Conservation (phyloP, 164 flowering plant species). For the Magnolia sinica region DNA sequence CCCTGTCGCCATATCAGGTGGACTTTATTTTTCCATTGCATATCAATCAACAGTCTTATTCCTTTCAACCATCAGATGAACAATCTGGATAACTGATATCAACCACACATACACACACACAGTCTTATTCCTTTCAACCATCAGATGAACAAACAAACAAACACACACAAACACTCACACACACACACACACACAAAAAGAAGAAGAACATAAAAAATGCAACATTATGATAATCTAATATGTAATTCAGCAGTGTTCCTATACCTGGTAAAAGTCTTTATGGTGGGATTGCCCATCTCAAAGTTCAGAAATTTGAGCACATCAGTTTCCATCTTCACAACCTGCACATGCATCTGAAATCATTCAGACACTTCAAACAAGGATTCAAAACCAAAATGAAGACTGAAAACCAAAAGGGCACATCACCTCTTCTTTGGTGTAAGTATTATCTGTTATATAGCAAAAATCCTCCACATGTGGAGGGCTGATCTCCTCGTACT, state of each 20-base stretch:
- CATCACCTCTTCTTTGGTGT: conserved; percentile 62
- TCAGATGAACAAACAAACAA: no score
- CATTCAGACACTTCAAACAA: background rate
- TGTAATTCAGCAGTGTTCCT: background rate
- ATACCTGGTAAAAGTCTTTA: conserved; percentile 59
- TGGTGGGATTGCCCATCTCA: conserved; percentile 66
- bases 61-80: background rate
- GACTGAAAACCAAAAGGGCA: background rate
- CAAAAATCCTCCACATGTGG: conserved; percentile 81
- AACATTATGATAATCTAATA: no score
- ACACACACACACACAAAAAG: no score
- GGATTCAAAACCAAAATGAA: background rate
- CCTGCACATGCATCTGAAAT: conserved; percentile 21
- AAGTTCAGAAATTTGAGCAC: conserved; percentile 51
- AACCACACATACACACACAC: no score
- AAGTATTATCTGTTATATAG: conserved; percentile 85
- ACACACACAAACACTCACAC: no score
- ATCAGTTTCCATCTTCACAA: conserved; percentile 62
- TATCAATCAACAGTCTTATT: background rate
- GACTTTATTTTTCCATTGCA: background rate
- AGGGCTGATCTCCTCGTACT: conserved; percentile 89
- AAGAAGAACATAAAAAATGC: no score
- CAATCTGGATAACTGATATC: no score
- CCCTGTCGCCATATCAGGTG: background rate
- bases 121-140: background rate